A percentile compares a stretch with the other conserved stretches of the same genome.
Conservation (phyloP, 148 eudicot genomes). For the Silene latifolia region DNA sequence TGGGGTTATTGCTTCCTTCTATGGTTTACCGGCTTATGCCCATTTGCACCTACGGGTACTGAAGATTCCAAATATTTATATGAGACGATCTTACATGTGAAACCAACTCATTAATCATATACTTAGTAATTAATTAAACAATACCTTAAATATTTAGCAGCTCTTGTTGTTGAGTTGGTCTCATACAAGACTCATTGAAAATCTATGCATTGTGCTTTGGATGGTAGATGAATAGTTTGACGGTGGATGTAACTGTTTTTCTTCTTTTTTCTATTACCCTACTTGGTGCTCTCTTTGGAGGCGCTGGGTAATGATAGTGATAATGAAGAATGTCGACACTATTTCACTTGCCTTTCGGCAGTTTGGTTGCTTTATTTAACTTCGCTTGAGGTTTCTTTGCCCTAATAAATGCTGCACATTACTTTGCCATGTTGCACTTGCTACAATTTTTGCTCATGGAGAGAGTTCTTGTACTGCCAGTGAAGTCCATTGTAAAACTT, state of each 20-base stretch:
- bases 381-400: background rate
- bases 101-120: background rate
- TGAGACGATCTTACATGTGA: background rate
- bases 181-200: background rate
- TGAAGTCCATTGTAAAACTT: background rate
- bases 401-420: background rate
- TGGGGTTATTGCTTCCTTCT: background rate
- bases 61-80: background rate
- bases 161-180: background rate
- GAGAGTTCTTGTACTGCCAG: background rate
- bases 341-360: background rate
- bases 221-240: constrained; percentile 1
- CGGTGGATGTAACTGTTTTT: background rate
- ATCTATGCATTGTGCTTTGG: background rate
- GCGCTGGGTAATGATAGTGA: background rate
- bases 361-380: background rate
- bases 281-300: constrained; percentile 1
- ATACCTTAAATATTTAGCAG: background rate
- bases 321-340: background rate
- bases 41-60: background rate
- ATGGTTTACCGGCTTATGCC: background rate
- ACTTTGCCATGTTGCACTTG: background rate
- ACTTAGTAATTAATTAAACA: background rate
- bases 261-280: background rate
- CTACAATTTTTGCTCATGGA: background rate